Evolutionary conservation across 805 yeast species (phyloP).

Genomic region (Debaryomyces tyrocola): DNA sequence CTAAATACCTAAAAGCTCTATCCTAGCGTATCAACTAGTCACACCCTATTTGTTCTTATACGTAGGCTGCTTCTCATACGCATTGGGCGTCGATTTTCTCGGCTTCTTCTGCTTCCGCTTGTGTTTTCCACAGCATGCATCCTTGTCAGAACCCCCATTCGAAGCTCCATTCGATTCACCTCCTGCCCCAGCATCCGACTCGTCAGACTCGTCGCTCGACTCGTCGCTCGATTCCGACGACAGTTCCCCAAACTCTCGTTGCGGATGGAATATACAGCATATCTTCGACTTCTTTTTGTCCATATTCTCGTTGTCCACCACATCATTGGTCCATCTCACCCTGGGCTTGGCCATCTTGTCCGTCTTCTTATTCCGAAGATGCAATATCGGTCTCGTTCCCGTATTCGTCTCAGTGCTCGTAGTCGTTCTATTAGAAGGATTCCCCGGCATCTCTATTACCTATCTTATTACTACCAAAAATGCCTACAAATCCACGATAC

Average conservation of each 20-base stretch:
- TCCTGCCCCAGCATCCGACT: neutral
- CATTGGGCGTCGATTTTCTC: conserved; percentile 58
- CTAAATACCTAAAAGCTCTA: no score
- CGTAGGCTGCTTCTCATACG: conserved; percentile 85
- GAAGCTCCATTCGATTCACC: neutral
- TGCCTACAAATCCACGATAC: no score
- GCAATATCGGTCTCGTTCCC: neutral
- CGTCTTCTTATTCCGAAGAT: conserved; percentile 2
- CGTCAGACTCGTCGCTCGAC: conserved; percentile 4
- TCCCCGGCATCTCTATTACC: neutral
- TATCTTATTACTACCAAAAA: no score
- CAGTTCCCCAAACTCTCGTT: conserved; percentile 55
- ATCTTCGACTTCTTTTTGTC: conserved; percentile 86
- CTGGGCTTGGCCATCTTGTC: conserved; percentile 39
- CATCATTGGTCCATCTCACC: conserved; percentile 84
- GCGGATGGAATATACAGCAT: conserved; percentile 87
- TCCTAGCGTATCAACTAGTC: no score
- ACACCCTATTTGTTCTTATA: conserved; percentile 30
- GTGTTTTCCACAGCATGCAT: conserved; percentile 19
- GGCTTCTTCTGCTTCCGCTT: conserved; percentile 14
- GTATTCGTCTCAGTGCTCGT: neutral
- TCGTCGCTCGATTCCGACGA: conserved; percentile 21
- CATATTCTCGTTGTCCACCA: conserved; percentile 87
- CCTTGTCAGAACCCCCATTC: neutral
- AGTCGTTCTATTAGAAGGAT: neutral